These are phyloP conservation scores for Blepharisma stoltei DNA, from an alignment of 73 alveolate species.

Conservation along the genomic window DNA sequence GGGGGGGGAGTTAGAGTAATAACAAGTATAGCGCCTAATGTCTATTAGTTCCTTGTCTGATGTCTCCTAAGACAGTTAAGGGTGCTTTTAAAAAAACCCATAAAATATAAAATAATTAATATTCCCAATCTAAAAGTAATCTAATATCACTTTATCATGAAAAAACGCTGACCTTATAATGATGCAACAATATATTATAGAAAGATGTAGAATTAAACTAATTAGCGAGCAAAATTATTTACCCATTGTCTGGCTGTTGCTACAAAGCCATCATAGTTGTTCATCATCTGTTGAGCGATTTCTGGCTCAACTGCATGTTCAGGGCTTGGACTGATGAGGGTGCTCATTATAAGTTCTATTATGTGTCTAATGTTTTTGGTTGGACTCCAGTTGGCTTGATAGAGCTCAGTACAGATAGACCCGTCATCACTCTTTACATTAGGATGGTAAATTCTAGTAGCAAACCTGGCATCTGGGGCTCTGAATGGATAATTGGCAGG, in stretches of 20 bases:
- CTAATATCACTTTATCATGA: no score
- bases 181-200: no score
- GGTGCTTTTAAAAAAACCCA: no score
- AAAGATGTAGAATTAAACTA: no score
- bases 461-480: slow-evolving; percentile 48
- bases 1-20: no score
- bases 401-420: slow-evolving; percentile 41
- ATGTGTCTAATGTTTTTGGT: slow-evolving; percentile 41
- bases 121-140: no score
- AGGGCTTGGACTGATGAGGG: slow-evolving; percentile 38
- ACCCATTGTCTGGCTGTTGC: slow-evolving; percentile 31
- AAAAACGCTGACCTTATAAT: no score
- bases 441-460: slow-evolving; percentile 51
- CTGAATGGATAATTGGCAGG: slow-evolving; percentile 67
- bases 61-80: no score
- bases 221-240: neutral
- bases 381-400: slow-evolving; percentile 48
- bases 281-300: slow-evolving; percentile 43
- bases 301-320: slow-evolving; percentile 49
- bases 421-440: slow-evolving; percentile 44
- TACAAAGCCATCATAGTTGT: slow-evolving; percentile 36
- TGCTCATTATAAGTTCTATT: slow-evolving; percentile 41
- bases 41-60: no score
- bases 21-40: no score
- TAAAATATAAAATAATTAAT: no score